These are phyloP conservation scores for Pulveroboletus ridleyi DNA, from an alignment of 1,284 basidiomycete species.

Conservation along the genomic window DNA sequence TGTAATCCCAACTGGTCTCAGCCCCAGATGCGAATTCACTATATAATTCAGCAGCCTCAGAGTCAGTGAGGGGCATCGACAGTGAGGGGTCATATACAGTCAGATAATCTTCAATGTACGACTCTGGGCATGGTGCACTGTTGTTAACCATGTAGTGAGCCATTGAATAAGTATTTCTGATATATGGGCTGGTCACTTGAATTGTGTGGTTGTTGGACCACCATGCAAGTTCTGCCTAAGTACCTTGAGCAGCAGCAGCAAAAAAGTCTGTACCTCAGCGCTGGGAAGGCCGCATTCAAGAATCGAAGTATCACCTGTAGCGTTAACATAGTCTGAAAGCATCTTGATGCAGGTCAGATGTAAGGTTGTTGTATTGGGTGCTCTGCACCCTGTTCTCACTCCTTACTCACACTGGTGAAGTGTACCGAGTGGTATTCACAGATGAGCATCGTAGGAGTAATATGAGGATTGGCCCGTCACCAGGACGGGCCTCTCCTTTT, in stretches of 20 bases:
- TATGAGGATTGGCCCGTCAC: no score
- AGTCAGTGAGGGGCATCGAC: conserved; percentile 61
- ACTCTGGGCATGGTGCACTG: conserved; percentile 90
- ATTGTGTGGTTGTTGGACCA: conserved; percentile 82
- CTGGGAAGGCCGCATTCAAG: conserved; percentile 69
- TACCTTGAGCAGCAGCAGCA: conserved; percentile 41
- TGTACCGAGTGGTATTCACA: no score
- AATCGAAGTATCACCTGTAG: conserved; percentile 66
- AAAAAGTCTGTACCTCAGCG: conserved; percentile 51
- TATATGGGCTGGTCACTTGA: conserved; percentile 78
- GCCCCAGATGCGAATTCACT: conserved; percentile 89
- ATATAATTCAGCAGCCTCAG: conserved; percentile 74
- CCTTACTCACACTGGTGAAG: no score
- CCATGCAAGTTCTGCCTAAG: conserved; percentile 80
- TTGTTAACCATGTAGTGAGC: conserved; percentile 82
- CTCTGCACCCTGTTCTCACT: no score
- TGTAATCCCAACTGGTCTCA: conserved; percentile 76
- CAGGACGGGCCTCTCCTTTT: no score
- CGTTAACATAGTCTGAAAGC: conserved; percentile 68
- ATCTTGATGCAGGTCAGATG: conserved; percentile 51
- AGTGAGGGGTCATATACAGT: conserved; percentile 73
- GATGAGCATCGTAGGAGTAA: no score
- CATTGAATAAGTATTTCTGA: conserved; percentile 69
- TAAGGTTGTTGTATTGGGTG: no score
- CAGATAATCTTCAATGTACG: conserved; percentile 78